Percentiles rank a stretch among this genome's conserved stretches.
phyloP scores from a whole-genome alignment of 768 basidiomycete species.

The Xanthoconium purpureum region DNA sequence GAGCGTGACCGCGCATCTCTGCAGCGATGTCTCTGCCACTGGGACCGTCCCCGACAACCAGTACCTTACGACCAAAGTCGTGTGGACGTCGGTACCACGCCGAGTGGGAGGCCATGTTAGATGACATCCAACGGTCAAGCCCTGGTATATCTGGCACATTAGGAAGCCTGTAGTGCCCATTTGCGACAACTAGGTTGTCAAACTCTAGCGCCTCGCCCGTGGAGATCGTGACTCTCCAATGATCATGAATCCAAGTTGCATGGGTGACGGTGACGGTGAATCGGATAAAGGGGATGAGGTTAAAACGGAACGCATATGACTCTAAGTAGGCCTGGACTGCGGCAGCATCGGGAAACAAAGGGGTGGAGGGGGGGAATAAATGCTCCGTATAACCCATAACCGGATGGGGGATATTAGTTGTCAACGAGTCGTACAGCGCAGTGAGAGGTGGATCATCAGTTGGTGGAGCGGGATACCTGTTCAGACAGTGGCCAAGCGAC shows the following conservation, averaged over 20 bases:
- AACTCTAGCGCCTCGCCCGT: conserved; percentile 40
- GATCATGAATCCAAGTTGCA: conserved; percentile 38
- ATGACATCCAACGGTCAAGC: conserved; percentile 52
- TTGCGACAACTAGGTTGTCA: conserved; percentile 70
- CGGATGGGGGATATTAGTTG: conserved; percentile 80
- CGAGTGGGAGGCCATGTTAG: conserved; percentile 58
- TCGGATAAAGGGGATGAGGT: conserved; percentile 57
- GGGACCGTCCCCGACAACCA: conserved; percentile 55
- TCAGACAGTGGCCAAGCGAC: background rate
- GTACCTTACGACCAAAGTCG: conserved; percentile 36
- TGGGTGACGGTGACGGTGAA: conserved; percentile 56
- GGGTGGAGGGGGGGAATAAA: conserved; percentile 67
- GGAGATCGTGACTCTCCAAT: conserved; percentile 52
- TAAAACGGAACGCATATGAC: conserved; percentile 59
- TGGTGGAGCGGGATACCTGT: conserved; percentile 56
- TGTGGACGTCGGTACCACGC: conserved; percentile 61
- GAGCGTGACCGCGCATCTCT: conserved; percentile 49
- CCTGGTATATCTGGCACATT: conserved; percentile 61
- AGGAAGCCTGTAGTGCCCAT: conserved; percentile 71
- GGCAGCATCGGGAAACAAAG: conserved; percentile 62
- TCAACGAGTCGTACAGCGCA: conserved; percentile 74
- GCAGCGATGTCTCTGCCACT: conserved; percentile 66
- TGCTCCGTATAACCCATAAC: conserved; percentile 67
- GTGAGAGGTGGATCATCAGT: conserved; percentile 54
- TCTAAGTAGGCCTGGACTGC: conserved; percentile 68